Evolutionary conservation across 2,329 filamentous ascomycete species (phyloP), one percentile per base, ranked within the genome.

Genomic region (Colletotrichum musae): DNA sequence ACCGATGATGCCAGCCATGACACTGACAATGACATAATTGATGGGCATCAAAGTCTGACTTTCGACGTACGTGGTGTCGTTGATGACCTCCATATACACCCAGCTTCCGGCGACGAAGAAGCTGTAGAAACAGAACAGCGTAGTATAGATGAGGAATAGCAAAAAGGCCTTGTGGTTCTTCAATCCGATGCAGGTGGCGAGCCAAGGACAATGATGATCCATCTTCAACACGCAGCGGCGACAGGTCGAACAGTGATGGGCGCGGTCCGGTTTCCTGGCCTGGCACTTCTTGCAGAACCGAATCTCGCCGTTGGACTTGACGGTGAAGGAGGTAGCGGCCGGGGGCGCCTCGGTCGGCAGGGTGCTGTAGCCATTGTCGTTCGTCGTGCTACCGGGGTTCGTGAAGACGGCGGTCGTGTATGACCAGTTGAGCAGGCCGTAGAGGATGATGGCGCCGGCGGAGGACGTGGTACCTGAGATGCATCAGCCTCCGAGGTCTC

Each of bases 121-220:
- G 76, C 88, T 89, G 75, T 93, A 89, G 83, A 94, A 91, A 82
- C 93, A 95, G 82, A 97, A 97, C 2, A 97, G 71, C 4, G 92
- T 93, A 0, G 93, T 94, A 80, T 99, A 98, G 64, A 95, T 88
- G 28, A 99, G 86, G 79, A 98, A 99, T 3, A 98, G 87, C 61
- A 99, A 80, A 78, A 99, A 99, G 0, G 95, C 88, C 82, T 99
- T 99, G 86, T 98, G 97, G 82, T 99, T 99, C 77, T 90, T 90
- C 72, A 99, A 85, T 21, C 96, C 96, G 69, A 99, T 93, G 80
- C 96, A 99, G 4, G 94, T 97, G 32, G 96, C 95, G 58, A 99
- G 87, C 96, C 96, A 99, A 16, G 96, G 96, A 79, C 96, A 99
- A 83, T 99, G 96, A 80, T 99, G 96, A 79, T 99, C 96, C 96